Conservation (phyloP, 148 eudicot species). For the Rhododendron mucronatum region DNA sequence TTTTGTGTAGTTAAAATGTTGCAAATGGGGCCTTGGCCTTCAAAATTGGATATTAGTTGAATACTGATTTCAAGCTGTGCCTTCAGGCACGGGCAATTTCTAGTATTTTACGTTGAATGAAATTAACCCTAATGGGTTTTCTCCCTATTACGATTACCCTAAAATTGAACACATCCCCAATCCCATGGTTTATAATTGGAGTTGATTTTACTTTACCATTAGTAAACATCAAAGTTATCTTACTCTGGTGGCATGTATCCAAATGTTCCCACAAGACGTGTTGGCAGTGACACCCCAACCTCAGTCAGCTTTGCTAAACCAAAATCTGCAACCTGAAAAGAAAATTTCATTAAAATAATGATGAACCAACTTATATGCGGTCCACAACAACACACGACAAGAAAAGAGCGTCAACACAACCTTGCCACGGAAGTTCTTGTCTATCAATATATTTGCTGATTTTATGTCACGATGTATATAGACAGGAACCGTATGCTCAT, state of each 20-base stretch:
- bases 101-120: too few species aligned
- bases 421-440: neutral
- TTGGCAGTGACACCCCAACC: constrained; percentile 64
- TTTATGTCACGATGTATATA: neutral
- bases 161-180: too few species aligned
- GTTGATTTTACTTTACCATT: neutral
- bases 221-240: constrained; percentile 18
- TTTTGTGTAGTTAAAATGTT: too few species aligned
- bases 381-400: neutral
- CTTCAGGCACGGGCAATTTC: too few species aligned
- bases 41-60: too few species aligned
- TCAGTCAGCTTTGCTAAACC: constrained; percentile 87
- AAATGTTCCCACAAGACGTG: constrained; percentile 93
- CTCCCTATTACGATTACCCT: too few species aligned
- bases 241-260: constrained; percentile 99
- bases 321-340: constrained; percentile 89
- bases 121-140: too few species aligned
- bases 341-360: neutral
- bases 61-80: too few species aligned
- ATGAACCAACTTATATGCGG: neutral
- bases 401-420: neutral
- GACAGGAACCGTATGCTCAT: neutral
- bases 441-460: neutral
- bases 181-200: neutral
- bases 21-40: too few species aligned